Conservation (phyloP, 495 filamentous ascomycete genomes). For the Terfezia claveryi region DNA sequence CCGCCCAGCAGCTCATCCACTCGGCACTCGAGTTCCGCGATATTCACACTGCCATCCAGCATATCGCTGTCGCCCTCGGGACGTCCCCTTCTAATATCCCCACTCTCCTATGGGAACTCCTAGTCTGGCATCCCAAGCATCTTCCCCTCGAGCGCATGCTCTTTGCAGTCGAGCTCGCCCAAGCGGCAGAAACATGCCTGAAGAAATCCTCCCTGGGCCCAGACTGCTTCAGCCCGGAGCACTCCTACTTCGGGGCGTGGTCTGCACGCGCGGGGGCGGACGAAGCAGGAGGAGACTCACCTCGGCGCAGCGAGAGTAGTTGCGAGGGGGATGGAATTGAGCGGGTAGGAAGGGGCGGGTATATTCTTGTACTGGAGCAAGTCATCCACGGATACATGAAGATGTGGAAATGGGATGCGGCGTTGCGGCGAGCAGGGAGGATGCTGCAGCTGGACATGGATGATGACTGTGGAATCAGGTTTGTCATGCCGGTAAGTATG, state of each 20-base stretch:
- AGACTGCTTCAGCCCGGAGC: not conserved
- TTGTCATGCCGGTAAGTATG: not conserved
- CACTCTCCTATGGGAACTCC: too few relatives aligned
- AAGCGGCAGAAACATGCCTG: too few relatives aligned
- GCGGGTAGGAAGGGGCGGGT: not conserved
- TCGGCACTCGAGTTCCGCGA: too few relatives aligned
- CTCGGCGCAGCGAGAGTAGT: not conserved
- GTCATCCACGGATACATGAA: not conserved
- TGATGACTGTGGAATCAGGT: not conserved
- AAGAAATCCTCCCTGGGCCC: not conserved
- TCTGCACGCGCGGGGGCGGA: not conserved
- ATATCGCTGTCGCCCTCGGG: too few relatives aligned
- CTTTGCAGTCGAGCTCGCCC: too few relatives aligned
- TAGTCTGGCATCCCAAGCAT: too few relatives aligned
- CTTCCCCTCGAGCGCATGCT: too few relatives aligned
- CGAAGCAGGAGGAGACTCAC: too few relatives aligned
- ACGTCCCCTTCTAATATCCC: too few relatives aligned
- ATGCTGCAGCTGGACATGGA: not conserved
- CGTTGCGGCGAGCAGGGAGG: not conserved
- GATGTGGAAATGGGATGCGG: not conserved
- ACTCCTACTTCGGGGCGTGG: not conserved
- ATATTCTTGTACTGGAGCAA: not conserved
- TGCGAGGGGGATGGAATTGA: not conserved
- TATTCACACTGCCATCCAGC: too few relatives aligned
- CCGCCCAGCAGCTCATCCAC: too few relatives aligned